Base-by-base conservation (phyloP, 1,284 basidiomycete genomes). In the Gymnopus androsaceus region DNA sequence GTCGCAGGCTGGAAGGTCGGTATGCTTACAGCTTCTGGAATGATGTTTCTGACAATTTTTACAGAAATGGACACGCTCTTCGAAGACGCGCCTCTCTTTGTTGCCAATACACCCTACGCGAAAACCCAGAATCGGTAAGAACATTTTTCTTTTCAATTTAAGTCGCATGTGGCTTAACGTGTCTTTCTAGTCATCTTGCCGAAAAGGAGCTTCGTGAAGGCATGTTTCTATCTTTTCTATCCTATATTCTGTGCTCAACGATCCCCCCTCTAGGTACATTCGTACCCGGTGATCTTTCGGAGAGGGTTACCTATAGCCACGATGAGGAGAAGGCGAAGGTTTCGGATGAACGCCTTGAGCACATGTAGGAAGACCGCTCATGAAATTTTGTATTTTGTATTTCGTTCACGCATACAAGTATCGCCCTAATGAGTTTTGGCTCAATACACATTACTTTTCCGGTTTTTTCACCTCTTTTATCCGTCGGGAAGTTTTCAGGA, bases 41-140 rank as follows among this genome's bases (percentile, higher is more conserved):
- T 14, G 51, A 47, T 49, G n/a, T 51, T 21, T 21, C 33, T 8
- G 38, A 45, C 23, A 27, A 28, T 11, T 36, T 52, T 57, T 66
- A 46, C 70, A 75, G 82, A 83, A 66, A 82, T 85, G 76, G 83
- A 85, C 64, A 65, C 71, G 3, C 75, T 82, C 58, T 84, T 86
- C 67, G 70, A 75, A 41, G 71, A 71, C 19, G 74, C 78, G 1
- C 77, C 78, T 23, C 58, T 82, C 46, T 78, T 85, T 57, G 76
- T 84, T 1, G 75, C 79, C 0, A 64, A 72, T n/a, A 76, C 76
- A 17, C 65, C 69, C 15, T 76, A 72, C 56, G 67, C 72, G 15
- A 69, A 72, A 47, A 64, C 71, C 2, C 67, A 71, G 33, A 72
- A 76, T 56, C 67, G 48, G 48, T 50, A 50, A 9, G 48, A 44